Conservation (phyloP, 2,329 filamentous ascomycete species). For the Fusarium continuum region DNA sequence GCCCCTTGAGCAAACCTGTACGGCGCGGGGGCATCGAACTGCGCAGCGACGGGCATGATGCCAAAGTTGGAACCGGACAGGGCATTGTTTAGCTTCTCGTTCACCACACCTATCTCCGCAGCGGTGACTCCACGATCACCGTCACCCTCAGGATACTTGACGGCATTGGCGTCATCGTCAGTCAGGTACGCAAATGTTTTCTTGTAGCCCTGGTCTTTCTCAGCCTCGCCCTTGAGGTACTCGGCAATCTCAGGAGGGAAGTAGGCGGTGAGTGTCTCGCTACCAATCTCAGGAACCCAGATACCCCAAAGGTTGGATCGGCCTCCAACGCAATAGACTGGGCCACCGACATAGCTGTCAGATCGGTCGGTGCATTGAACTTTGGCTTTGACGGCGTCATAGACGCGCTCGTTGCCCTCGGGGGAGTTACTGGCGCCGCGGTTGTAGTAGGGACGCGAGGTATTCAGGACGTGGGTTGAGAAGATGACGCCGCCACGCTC, state of each 20-base stretch:
- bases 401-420: slow-evolving; percentile 30
- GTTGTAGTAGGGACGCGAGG: slow-evolving; percentile 26
- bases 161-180: slow-evolving; percentile 7
- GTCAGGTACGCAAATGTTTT: slow-evolving; percentile 10
- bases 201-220: neutral
- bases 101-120: neutral
- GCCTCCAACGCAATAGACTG: slow-evolving; percentile 28
- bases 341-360: slow-evolving; percentile 28
- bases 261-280: neutral
- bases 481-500: slow-evolving; percentile 31
- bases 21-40: slow-evolving; percentile 25
- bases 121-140: slow-evolving; percentile 13
- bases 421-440: slow-evolving; percentile 32
- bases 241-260: neutral
- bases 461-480: slow-evolving; percentile 33
- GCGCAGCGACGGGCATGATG: slow-evolving; percentile 29
- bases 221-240: neutral
- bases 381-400: slow-evolving; percentile 32
- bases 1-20: slow-evolving; percentile 31
- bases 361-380: slow-evolving; percentile 23
- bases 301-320: slow-evolving; percentile 31
- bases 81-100: slow-evolving; percentile 2
- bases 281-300: slow-evolving; percentile 23
- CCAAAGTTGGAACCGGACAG: neutral
- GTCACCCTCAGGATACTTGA: slow-evolving; percentile 6